These are phyloP conservation scores for Diaporthe vaccinii DNA, from an alignment of 2,329 filamentous ascomycete genomes.

Conservation along the genomic window DNA sequence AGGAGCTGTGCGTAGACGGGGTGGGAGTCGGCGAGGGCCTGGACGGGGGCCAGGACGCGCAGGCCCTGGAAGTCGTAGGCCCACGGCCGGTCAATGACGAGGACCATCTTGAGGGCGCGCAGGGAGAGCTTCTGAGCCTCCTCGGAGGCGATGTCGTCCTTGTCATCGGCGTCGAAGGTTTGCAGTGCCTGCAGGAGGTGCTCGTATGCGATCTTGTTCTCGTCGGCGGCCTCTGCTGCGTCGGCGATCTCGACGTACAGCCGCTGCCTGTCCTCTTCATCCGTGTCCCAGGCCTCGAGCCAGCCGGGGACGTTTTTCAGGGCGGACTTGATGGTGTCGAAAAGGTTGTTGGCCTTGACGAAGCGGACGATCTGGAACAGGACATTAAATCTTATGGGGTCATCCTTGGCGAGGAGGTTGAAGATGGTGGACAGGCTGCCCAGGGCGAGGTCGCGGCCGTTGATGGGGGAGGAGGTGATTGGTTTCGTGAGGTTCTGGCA, in stretches of 20 bases:
- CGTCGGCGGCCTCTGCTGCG: slow-evolving; percentile 81
- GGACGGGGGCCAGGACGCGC: slow-evolving; percentile 84
- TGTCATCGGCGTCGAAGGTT: slow-evolving; percentile 69
- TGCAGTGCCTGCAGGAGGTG: slow-evolving; percentile 75
- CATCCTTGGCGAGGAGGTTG: slow-evolving; percentile 86
- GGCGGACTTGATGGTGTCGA: slow-evolving; percentile 86
- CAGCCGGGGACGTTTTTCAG: slow-evolving; percentile 86
- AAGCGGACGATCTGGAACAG: slow-evolving; percentile 90
- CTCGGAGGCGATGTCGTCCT: slow-evolving; percentile 68
- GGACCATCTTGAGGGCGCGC: slow-evolving; percentile 67
- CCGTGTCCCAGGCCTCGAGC: slow-evolving; percentile 86
- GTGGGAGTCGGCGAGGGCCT: slow-evolving; percentile 88
- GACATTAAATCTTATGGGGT: slow-evolving; percentile 89
- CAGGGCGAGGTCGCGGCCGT: slow-evolving; percentile 88
- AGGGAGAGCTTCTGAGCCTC: slow-evolving; percentile 73
- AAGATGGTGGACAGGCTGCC: slow-evolving; percentile 95
- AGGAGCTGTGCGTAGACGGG: slow-evolving; percentile 90
- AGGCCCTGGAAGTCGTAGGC: slow-evolving; percentile 83
- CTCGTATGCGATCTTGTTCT: slow-evolving; percentile 77
- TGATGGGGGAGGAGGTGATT: slow-evolving; percentile 85
- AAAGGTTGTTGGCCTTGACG: slow-evolving; percentile 80
- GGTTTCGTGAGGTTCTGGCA: slow-evolving; percentile 92
- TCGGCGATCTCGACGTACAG: slow-evolving; percentile 88
- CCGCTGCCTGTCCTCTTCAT: slow-evolving; percentile 85
- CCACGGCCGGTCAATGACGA: slow-evolving; percentile 63